phyloP scores from a whole-genome alignment of 306 rosid genomes.

The Dryas drummondii region DNA sequence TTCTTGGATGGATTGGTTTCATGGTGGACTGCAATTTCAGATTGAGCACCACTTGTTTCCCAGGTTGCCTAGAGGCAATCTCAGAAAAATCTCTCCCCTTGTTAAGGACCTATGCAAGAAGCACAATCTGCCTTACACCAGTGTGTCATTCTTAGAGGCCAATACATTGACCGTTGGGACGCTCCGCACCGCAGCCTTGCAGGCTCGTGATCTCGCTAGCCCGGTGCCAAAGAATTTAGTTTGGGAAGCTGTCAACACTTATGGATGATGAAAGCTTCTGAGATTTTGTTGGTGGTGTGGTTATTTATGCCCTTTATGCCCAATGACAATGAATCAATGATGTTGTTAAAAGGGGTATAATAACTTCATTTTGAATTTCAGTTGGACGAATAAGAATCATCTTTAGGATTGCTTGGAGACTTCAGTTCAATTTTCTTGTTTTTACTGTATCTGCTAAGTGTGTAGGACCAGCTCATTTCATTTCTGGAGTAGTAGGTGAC shows the following conservation, averaged over 20 bases:
- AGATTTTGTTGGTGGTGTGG: constrained; percentile 38
- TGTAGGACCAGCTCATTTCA: constrained; percentile 18
- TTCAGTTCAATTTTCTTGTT: constrained; percentile 18
- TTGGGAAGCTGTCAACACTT: constrained; percentile 80
- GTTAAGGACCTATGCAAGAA: constrained; percentile 62
- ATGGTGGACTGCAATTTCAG: constrained; percentile 83
- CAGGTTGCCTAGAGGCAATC: constrained; percentile 43
- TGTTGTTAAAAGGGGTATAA: constrained; percentile 10
- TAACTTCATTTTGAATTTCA: constrained; percentile 20
- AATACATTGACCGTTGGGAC: constrained; percentile 53
- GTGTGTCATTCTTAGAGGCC: constrained; percentile 65
- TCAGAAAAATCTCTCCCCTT: constrained; percentile 57
- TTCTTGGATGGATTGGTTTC: constrained; percentile 90
- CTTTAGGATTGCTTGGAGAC: constrained; percentile 36
- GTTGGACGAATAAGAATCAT: constrained; percentile 34
- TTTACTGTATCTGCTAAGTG: constrained; percentile 18
- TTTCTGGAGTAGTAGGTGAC: constrained; percentile 32
- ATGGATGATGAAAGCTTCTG: constrained; percentile 48
- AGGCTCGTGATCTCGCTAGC: constrained; percentile 58
- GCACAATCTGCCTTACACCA: constrained; percentile 60
- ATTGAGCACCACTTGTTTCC: constrained; percentile 83
- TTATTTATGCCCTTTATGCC: background rate
- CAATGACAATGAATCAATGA: background rate
- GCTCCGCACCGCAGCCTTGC: constrained; percentile 54
- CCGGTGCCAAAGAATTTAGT: constrained; percentile 57